Evolutionary conservation across 2,329 filamentous ascomycete genomes (phyloP).

Genomic region (Coniochaeta sp.): DNA sequence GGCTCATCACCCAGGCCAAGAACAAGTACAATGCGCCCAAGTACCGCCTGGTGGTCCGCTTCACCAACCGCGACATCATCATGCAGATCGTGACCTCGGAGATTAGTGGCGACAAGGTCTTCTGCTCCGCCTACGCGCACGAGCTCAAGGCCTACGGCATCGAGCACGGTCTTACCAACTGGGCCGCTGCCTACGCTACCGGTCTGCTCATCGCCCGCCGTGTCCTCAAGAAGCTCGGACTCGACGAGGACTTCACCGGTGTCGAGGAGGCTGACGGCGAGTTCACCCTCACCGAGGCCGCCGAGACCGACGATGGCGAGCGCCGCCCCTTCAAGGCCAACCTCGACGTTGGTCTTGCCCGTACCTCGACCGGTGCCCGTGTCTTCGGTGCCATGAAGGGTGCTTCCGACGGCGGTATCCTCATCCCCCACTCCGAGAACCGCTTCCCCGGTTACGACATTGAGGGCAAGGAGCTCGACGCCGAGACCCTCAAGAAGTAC

Average conservation of each 20-base stretch:
- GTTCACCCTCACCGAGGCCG: slow-evolving; percentile 90
- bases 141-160: slow-evolving; percentile 98
- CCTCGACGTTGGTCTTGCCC: slow-evolving; percentile 95
- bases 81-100: slow-evolving; percentile 95
- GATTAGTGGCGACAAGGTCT: slow-evolving; percentile 96
- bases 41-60: slow-evolving; percentile 98
- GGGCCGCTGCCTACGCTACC: slow-evolving; percentile 93
- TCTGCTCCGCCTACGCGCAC: slow-evolving; percentile 86
- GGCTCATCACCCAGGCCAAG: slow-evolving; percentile 99
- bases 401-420: slow-evolving; percentile 95
- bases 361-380: slow-evolving; percentile 96
- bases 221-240: slow-evolving; percentile 91
- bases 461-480: slow-evolving; percentile 94
- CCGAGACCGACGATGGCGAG: slow-evolving; percentile 82
- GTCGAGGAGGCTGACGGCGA: slow-evolving; percentile 97
- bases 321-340: slow-evolving; percentile 99
- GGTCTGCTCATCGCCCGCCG: slow-evolving; percentile 96
- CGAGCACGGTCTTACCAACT: slow-evolving; percentile 98
- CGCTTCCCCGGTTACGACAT: slow-evolving; percentile 99
- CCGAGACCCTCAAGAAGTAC: slow-evolving; percentile 97
- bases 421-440: slow-evolving; percentile 97
- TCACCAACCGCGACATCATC: slow-evolving; percentile 99
- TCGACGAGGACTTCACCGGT: slow-evolving; percentile 88
- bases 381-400: slow-evolving; percentile 99
- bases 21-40: slow-evolving; percentile 99